Evolutionary conservation across 495 filamentous ascomycete genomes (phyloP), one percentile per base, ranked within the genome.

Genomic region (Cetradonia linearis): DNA sequence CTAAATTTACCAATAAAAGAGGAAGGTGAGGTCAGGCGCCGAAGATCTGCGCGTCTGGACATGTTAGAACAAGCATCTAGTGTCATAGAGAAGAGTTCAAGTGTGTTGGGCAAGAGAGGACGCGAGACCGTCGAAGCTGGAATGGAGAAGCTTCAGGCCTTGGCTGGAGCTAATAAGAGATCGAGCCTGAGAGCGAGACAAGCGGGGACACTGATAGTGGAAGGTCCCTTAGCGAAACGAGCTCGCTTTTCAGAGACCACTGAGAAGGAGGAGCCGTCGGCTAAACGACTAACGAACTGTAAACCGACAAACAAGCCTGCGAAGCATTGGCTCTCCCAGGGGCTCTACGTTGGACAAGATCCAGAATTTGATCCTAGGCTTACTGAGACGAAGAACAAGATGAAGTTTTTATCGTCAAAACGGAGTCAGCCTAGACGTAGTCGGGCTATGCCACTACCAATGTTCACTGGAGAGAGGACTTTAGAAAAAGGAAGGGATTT

Each of bases 281-380:
- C 33, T 48, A 38, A 59, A 59, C 74, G 28, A 67, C 76, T 62
- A 66, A 73, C 42, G 65, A 75, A 52, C n/a, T 10, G 60, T 55
- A 66, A 72, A 66, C 64, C 37, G 30, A 55, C 62, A 56, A 73
- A 72, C 61, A 71, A 73, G 61, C 72, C 79, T 52, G 70, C 74
- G 40, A 94, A 91, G 77, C 77, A 82, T 40, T 96, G 88, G 84
- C 68, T 91, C 54, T 73, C 78, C 58, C 85, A 89, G 66, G 92
- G 92, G 2, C 72, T 98, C n/a, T 98, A 94, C 67, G 82, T 89
- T 5, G 93, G 92, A 20, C 93, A 96, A 67, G 80, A 87, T 36
- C 78, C 79, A 0, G 62, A 79, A 2, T 81, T 86, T 59, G 75
- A 87, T 56, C 72, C 79, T 50, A 80, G 82, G 62, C 79, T 81